Percentiles rank a stretch among this genome's conserved stretches.
These are phyloP conservation scores for Lenzites betulinus DNA, from an alignment of 768 basidiomycete species.

Conservation along the genomic window DNA sequence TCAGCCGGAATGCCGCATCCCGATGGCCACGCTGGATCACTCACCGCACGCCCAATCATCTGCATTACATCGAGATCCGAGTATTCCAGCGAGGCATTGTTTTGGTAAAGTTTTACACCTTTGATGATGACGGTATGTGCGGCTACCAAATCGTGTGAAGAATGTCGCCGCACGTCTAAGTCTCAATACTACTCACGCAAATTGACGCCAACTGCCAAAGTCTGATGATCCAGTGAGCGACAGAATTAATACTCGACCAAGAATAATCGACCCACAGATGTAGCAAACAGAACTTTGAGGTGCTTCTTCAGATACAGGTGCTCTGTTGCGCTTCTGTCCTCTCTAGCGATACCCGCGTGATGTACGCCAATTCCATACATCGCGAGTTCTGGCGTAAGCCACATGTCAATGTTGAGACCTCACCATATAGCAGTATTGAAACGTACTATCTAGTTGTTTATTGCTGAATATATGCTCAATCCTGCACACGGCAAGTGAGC, in stretches of 20 bases:
- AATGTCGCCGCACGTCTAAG: not conserved
- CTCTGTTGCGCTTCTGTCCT: slow-evolving; percentile 77
- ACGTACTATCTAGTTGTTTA: slow-evolving; percentile 61
- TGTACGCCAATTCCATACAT: slow-evolving; percentile 82
- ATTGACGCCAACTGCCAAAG: slow-evolving; percentile 95
- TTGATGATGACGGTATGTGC: slow-evolving; percentile 94
- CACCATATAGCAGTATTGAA: not conserved
- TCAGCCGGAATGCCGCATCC: no score
- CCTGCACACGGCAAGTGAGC: slow-evolving; percentile 37
- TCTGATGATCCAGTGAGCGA: slow-evolving; percentile 46
- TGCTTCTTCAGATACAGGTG: slow-evolving; percentile 64
- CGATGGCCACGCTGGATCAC: slow-evolving; percentile 23
- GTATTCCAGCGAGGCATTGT: slow-evolving; percentile 73
- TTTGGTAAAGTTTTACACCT: slow-evolving; percentile 82
- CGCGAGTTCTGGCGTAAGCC: slow-evolving; percentile 52
- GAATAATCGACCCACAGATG: slow-evolving; percentile 59
- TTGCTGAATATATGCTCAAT: slow-evolving; percentile 61
- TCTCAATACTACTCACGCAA: slow-evolving; percentile 58
- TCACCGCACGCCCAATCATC: slow-evolving; percentile 93
- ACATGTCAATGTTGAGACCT: not conserved
- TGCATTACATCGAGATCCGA: slow-evolving; percentile 93
- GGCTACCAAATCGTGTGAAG: slow-evolving; percentile 47
- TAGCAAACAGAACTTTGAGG: slow-evolving; percentile 74
- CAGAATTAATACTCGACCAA: no score
- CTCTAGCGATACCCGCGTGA: slow-evolving; percentile 80